phyloP scores from a whole-genome alignment of 805 yeast genomes.

The Starmerella bombi region DNA sequence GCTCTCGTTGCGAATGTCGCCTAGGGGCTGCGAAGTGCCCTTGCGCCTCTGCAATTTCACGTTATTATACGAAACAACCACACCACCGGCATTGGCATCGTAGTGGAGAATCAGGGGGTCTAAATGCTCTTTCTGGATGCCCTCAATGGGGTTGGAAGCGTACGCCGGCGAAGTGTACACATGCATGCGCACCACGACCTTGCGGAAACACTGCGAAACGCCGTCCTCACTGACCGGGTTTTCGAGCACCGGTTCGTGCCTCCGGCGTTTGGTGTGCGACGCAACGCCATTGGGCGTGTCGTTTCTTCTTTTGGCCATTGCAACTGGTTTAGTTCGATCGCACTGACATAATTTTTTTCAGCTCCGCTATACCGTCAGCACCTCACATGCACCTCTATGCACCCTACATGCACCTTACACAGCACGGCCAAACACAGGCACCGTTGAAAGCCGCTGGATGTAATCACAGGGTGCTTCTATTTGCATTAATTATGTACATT shows the following conservation, averaged over 20 bases:
- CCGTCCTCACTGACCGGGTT: constrained; percentile 25
- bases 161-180: constrained; percentile 82
- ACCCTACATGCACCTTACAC: too few species aligned
- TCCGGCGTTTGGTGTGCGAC: constrained; percentile 12
- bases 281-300: constrained; percentile 8
- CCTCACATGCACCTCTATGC: too few species aligned
- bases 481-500: too few species aligned
- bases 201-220: constrained; percentile 52
- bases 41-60: constrained; percentile 39
- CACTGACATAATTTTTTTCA: constrained; percentile 16
- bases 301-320: constrained; percentile 16
- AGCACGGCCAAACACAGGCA: too few species aligned
- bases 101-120: constrained; percentile 83
- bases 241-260: constrained; percentile 8
- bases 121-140: constrained; percentile 74
- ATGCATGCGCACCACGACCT: constrained; percentile 48
- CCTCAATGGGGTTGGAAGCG: constrained; percentile 53
- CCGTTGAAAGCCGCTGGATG: too few species aligned
- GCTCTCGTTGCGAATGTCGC: constrained; percentile 59
- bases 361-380: neutral
- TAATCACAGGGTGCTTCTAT: too few species aligned
- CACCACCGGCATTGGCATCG: constrained; percentile 60
- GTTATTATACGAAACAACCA: constrained; percentile 67
- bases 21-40: constrained; percentile 35
- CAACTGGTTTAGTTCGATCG: neutral